Base-by-base conservation (phyloP, 495 filamentous ascomycete genomes). In the Hypoxylon crocopeplum region DNA sequence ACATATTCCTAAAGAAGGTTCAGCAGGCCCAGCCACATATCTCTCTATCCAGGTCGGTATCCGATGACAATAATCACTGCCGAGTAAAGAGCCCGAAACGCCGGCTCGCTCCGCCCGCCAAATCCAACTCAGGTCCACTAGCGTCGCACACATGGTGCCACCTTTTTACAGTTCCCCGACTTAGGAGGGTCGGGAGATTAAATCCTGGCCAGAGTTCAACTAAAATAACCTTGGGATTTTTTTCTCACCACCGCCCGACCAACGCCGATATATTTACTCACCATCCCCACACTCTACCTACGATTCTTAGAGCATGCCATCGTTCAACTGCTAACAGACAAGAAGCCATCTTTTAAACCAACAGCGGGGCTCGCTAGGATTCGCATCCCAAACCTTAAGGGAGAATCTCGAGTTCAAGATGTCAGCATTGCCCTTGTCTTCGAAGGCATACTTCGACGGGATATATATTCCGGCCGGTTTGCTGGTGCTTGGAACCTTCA, bases 401-500 rank as follows among this genome's bases (percentile, higher is more conserved):
- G 30, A 27, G 32, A 24, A 48, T 36, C 20, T 10, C 24, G n/a
- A 39, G 33, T 38, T 40, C 24, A 66, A 53, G 39, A 65, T 68
- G 64, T 55, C 60, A 34, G 20, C 59, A n/a, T 20, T 48, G 21
- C 36, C 65, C 24, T 54, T 53, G 46, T 54, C 65, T 17, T 68
- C 77, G 47, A 72, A 65, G 59, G 66, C 70, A 51, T 81, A 79
- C 62, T 69, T 94, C 65, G 84, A 88, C 69, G 88, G 88, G 62
- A 83, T 93, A 62, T 92, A 94, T 70, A 86, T 96, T 63, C 93
- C 93, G 49, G 87, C 88, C n/a, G 87, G 83, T 53, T 81, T 97
- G 29, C 75, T 97, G 30, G 75, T 97, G 44, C 73, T 91, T 17
- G 91, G 89, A 62, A 84, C 84, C 33, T 83, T 83, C 53, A 85